Evolutionary conservation across 495 filamentous ascomycete genomes (phyloP).

Genomic region (Neurospora sp.): DNA sequence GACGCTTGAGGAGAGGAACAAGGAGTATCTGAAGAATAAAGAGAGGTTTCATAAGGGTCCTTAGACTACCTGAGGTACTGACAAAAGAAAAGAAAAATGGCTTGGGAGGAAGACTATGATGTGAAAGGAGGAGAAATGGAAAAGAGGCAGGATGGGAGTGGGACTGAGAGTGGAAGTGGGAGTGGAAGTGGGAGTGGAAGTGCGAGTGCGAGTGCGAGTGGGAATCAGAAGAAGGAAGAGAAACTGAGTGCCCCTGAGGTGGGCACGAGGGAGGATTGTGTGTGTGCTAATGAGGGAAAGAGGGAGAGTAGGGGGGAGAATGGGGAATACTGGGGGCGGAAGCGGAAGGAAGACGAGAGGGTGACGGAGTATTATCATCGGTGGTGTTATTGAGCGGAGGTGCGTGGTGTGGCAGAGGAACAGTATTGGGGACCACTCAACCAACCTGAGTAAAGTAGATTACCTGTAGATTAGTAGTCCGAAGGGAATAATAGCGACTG

Average conservation of each 20-base stretch:
- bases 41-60: not conserved
- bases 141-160: not conserved
- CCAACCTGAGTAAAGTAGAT: not conserved
- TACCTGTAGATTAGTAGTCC: not conserved
- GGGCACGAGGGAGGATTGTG: not conserved
- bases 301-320: not conserved
- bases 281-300: not conserved
- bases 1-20: not conserved
- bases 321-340: not conserved
- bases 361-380: not conserved
- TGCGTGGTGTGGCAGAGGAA: not conserved
- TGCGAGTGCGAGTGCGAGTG: not conserved
- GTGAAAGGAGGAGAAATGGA: not conserved
- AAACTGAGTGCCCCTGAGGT: not conserved
- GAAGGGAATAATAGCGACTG: not conserved
- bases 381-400: not conserved
- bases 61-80: not conserved
- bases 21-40: not conserved
- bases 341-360: not conserved
- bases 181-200: not conserved
- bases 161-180: not conserved
- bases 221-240: not conserved
- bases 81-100: not conserved
- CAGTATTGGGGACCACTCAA: not conserved
- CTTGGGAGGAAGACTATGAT: not conserved